Evolutionary conservation across 78 protist genomes (phyloP).

Genomic region (Emiliania huxleyi): DNA sequence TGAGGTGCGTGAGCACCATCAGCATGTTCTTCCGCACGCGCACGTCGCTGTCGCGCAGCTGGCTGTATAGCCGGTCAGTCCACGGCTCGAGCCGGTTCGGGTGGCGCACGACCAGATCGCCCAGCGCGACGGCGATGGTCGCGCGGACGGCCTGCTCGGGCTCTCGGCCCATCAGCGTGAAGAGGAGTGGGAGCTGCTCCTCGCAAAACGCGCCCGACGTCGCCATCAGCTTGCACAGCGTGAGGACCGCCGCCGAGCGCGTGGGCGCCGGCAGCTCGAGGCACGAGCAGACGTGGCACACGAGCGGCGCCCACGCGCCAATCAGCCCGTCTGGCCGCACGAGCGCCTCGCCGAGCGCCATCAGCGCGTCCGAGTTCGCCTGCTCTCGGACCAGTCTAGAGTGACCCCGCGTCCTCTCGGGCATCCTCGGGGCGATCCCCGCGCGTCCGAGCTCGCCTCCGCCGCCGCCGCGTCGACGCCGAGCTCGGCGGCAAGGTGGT

Average conservation of each 20-base stretch:
- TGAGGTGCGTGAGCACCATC: constrained; percentile 89
- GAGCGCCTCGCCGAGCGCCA: background rate
- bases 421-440: too few relatives aligned
- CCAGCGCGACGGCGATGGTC: constrained; percentile 84
- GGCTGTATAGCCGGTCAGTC: constrained; percentile 59
- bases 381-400: too few relatives aligned
- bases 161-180: constrained; percentile 49
- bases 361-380: background rate
- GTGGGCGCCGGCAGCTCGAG: background rate
- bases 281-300: background rate
- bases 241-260: constrained; percentile 62
- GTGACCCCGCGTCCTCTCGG: too few relatives aligned
- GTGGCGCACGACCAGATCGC: constrained; percentile 75
- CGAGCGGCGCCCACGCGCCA: background rate
- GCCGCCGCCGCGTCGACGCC: background rate
- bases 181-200: constrained; percentile 60
- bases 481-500: background rate
- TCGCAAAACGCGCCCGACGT: constrained; percentile 2
- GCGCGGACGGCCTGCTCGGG: constrained; percentile 51
- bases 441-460: background rate
- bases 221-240: constrained; percentile 78
- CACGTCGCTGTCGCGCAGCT: constrained; percentile 70
- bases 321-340: background rate
- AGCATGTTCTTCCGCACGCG: constrained; percentile 82
- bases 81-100: constrained; percentile 93